Base-by-base conservation (phyloP, 345 rosid genomes). In the Euclidium syriacum region DNA sequence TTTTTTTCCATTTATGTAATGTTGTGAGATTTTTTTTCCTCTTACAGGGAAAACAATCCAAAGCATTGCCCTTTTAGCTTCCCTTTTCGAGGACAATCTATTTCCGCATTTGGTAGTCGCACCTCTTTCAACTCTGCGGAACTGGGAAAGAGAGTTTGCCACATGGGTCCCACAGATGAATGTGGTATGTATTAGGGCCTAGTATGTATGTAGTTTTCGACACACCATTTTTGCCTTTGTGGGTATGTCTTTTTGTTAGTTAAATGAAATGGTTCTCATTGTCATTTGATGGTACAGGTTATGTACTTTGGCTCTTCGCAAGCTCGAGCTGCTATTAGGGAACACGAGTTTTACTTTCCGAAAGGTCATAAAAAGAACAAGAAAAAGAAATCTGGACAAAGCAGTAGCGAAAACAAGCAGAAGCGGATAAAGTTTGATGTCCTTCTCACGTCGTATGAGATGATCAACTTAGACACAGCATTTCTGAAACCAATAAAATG, bases 131-230 rank as follows among this genome's bases (percentile, higher is more conserved):
- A 92, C 97, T n/a, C 67, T 92, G 64, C 71, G 85, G 44, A 92
- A 92, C 58, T 92, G 98, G 98, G 97, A 89, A 53, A 81, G 88
- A 10, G 95, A 90, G 58, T 92, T 92, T 65, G 86, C 91, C 32
- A 82, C 89, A 6, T 92, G 98, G 97, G 90, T 95, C 5, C 98
- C 98, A 22, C 97, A 87, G 24, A 64, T 92, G 95, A 87, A 89
- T 81, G 97, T 89, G 71, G 98, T 92, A 86, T 64, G n/a, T n/a
- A n/a, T n/a, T n/a, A n/a, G n/a, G n/a, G n/a, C n/a, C n/a, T n/a
- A n/a, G n/a, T n/a, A n/a, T n/a, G 98, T 50, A 52, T 39, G 33
- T 25, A 35, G 39, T 12, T 38, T 3, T 5, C 11, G 1, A 14
- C 7, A 11, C 54, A 39, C 32, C 32, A 27, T 4, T 19, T 46